Evolutionary conservation across 305 asterid species (phyloP).

Genomic region (Caryopteris hybrid): DNA sequence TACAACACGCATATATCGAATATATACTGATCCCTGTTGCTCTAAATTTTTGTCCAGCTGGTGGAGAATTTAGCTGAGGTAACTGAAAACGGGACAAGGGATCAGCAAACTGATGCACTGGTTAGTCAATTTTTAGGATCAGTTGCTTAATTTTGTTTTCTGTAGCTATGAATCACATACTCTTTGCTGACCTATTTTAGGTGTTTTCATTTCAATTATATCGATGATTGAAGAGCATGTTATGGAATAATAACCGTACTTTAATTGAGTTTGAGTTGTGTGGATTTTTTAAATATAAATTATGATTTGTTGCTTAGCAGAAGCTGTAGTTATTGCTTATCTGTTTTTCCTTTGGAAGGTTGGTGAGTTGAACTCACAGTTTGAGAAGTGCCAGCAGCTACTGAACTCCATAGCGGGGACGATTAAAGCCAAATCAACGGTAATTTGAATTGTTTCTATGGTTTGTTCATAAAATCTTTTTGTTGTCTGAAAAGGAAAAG

Average conservation of each 20-base stretch:
- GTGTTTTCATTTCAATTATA: background rate
- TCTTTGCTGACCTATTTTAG: background rate
- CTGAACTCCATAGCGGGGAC: slow-evolving; percentile 74
- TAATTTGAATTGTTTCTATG: slow-evolving; percentile 16
- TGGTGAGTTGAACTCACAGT: slow-evolving; percentile 73
- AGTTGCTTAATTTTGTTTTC: background rate
- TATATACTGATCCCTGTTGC: too few species aligned
- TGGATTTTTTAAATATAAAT: background rate
- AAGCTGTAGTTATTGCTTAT: too few species aligned
- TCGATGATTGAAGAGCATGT: background rate
- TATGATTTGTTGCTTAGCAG: background rate
- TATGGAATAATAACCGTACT: background rate
- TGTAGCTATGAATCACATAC: background rate
- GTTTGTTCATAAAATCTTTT: background rate
- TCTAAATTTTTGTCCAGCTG: slow-evolving; percentile 37
- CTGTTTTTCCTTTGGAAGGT: too few species aligned
- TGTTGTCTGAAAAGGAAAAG: background rate
- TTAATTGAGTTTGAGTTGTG: background rate
- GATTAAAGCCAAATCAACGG: slow-evolving; percentile 73
- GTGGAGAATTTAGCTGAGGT: slow-evolving; percentile 89
- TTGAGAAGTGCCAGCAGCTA: slow-evolving; percentile 94
- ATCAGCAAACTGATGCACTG: slow-evolving; percentile 89
- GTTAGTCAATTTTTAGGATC: slow-evolving; percentile 34
- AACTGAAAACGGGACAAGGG: slow-evolving; percentile 75
- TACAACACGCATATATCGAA: too few species aligned